A percentile compares a stretch with the other conserved stretches of the same genome.
phyloP scores from a whole-genome alignment of 257 asterid genomes.

The Cruciata laevipes region DNA sequence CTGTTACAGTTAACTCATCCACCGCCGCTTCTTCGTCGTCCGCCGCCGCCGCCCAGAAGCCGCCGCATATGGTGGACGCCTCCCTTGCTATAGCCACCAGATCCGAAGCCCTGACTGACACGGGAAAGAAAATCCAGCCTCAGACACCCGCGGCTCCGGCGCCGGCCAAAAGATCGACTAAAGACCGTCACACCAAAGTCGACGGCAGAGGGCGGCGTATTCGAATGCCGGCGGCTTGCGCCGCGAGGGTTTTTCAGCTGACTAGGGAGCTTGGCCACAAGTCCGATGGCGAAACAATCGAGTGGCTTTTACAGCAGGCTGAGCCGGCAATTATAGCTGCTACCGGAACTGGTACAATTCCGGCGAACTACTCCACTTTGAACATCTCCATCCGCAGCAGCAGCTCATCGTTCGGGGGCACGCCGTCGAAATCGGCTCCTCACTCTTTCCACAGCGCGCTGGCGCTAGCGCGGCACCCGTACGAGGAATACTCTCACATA shows the following conservation, averaged over 20 bases:
- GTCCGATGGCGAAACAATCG: conserved; percentile 74
- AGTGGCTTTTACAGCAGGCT: conserved; percentile 74
- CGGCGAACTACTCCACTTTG: conserved; percentile 58
- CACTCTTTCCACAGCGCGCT: conserved; percentile 53
- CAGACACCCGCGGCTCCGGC: conserved; percentile 19
- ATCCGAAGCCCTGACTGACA: conserved; percentile 39
- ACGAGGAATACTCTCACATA: conserved; percentile 60
- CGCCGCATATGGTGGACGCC: conserved; percentile 38
- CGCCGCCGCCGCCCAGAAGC: conserved; percentile 15
- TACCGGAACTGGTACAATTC: conserved; percentile 81
- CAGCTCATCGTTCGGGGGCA: conserved; percentile 58
- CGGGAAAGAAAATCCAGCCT: conserved; percentile 24
- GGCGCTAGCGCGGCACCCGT: conserved; percentile 41
- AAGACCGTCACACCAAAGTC: conserved; percentile 85
- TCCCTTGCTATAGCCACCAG: conserved; percentile 57
- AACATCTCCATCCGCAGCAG: conserved; percentile 64
- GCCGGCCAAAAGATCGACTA: conserved; percentile 46
- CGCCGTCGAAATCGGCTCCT: conserved; percentile 60
- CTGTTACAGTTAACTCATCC: conserved; percentile 13
- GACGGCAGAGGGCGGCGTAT: conserved; percentile 84
- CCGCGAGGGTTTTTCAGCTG: conserved; percentile 73
- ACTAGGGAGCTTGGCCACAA: conserved; percentile 67
- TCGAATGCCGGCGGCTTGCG: conserved; percentile 83
- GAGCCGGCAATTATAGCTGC: conserved; percentile 78
- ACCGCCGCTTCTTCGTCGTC: conserved; percentile 21